Base-by-base conservation (phyloP, 2,329 filamentous ascomycete species). In the Beauveria bassiana region DNA sequence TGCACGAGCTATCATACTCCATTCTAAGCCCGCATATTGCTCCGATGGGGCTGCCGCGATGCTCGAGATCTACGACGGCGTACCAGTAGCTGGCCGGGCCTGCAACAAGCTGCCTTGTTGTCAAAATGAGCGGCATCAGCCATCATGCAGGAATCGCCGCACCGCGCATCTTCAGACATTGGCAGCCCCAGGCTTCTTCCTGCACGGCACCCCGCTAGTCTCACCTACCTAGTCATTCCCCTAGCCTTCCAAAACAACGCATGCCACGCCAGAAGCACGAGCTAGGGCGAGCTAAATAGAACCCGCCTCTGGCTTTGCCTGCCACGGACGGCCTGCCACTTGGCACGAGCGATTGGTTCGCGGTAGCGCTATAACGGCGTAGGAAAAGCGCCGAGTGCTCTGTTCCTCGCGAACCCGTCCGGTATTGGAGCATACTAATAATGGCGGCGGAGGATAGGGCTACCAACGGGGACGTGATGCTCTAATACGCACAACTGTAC, bases 21-120 rank as follows among this genome's bases (percentile, higher is more conserved):
- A 50, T 55, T 61, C 51, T 46, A 22, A 50, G 59, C 59, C 50
- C 55, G 59, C 59, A 61, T 61, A 49, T 49, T 61, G 43, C 34
- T 43, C 34, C 59, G 59, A 61, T 61, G 59, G 59, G 59, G 59
- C 59, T 55, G 51, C 50, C 51, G 24, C 59, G 51, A 55, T 55
- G 43, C 43, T 55, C 49, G 31, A 55, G 59, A 61, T 61, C 51
- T 55, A 50, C 59, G 59, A 55, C 51, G 59, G 59, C 50, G 51
- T 52, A 61, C 31, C 50, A 50, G 59, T 52, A 61, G 43, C 50
- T 55, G 51, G 43, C 51, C 31, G 51, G 55, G 59, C 47, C 50
- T 53, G 59, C 59, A 50, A 61, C 43, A 34, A 31, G 28, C 26
- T 24, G 55, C 42, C 58, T 47, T 28, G 40, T 46, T 46, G 20